These are phyloP conservation scores for Bidens hawaiensis DNA, from an alignment of 140 eudicot species.

Conservation along the genomic window DNA sequence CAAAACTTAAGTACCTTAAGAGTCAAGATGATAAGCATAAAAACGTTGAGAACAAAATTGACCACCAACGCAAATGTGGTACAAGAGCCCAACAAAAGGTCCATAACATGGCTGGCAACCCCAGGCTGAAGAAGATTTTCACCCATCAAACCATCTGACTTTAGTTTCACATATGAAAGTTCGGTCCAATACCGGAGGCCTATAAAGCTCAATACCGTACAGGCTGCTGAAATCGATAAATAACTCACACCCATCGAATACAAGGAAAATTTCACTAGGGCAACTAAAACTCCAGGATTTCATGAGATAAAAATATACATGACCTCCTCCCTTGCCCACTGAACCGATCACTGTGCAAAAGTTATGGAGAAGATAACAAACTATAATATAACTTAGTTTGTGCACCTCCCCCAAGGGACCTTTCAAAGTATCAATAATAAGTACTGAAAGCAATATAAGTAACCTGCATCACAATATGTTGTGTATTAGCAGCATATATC, in stretches of 20 bases:
- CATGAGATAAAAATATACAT: no score
- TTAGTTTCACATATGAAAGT: conserved; percentile 50
- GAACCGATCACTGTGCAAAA: no score
- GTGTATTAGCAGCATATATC: conserved; percentile 1
- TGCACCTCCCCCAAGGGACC: conserved; percentile 27
- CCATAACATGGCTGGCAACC: conserved; percentile 47
- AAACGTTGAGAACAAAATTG: conserved; percentile 47
- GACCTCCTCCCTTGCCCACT: no score
- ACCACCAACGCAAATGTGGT: conserved; percentile 63
- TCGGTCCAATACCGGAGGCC: conserved; percentile 69
- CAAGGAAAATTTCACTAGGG: conserved; percentile 22
- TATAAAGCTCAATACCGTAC: no score
- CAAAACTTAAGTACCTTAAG: conserved; percentile 51
- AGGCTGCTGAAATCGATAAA: conserved; percentile 59
- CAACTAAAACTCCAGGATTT: no score
- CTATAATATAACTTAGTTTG: conserved; percentile 20
- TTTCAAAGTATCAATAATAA: conserved; percentile 15
- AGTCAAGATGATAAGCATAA: conserved; percentile 52
- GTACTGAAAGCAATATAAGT: conserved; percentile 10
- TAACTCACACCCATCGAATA: conserved; percentile 69
- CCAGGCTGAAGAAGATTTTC: conserved; percentile 44
- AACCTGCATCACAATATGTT: conserved; percentile 29
- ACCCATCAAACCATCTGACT: conserved; percentile 51
- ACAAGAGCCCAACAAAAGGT: conserved; percentile 58
- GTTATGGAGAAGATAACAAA: conserved; percentile 20